Conservation (phyloP, 164 flowering plant species). For the Umbilicus rupestris region DNA sequence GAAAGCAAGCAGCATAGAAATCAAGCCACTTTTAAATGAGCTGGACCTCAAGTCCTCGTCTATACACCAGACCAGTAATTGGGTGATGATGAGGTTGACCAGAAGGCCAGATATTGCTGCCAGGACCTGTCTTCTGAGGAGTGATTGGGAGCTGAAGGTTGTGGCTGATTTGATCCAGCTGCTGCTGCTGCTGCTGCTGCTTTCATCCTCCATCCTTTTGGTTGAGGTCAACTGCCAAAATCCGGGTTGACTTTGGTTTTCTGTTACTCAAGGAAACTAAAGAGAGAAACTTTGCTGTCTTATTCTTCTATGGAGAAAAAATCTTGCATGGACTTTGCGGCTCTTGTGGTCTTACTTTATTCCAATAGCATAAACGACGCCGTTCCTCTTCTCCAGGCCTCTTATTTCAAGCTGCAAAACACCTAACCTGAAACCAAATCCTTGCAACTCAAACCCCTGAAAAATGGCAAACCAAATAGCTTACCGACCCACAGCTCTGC, state of each 20-base stretch:
- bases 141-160: slow-evolving; percentile 1
- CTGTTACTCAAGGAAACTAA: not conserved
- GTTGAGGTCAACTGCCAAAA: not conserved
- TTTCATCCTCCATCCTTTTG: not conserved
- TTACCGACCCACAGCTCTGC: too few relatives aligned
- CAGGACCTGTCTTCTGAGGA: not conserved
- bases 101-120: not conserved
- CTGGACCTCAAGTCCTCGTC: not conserved
- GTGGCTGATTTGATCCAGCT: not conserved
- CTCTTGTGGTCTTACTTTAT: not conserved
- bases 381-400: not conserved
- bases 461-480: not conserved
- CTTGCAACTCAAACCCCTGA: too few relatives aligned
- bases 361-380: not conserved
- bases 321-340: not conserved
- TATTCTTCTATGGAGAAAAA: not conserved
- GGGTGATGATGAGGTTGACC: not conserved
- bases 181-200: not conserved
- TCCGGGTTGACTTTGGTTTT: not conserved
- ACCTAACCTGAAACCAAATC: too few relatives aligned
- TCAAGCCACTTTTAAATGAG: not conserved
- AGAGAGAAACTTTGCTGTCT: not conserved
- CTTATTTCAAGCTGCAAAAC: not conserved
- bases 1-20: not conserved
- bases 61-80: not conserved